Conservation (phyloP, 768 basidiomycete species). For the Panus rudis region DNA sequence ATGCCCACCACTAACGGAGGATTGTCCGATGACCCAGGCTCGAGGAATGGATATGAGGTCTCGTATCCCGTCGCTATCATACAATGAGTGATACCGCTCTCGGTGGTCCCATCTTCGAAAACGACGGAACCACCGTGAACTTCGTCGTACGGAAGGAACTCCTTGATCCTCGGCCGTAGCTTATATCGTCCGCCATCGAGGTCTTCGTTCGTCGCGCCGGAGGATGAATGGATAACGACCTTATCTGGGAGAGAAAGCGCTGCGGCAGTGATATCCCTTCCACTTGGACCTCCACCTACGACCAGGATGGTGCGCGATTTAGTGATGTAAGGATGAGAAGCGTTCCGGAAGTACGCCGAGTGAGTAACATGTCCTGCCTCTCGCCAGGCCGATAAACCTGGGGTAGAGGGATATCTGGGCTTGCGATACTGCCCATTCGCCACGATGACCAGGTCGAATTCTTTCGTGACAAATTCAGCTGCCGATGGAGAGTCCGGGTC, state of each 20-base stretch:
- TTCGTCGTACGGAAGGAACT: constrained; percentile 33
- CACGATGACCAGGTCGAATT: constrained; percentile 62
- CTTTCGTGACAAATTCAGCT: constrained; percentile 6
- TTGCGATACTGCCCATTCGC: constrained; percentile 71
- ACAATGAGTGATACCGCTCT: constrained; percentile 50
- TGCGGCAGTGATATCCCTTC: constrained; percentile 58
- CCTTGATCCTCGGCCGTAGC: constrained; percentile 33
- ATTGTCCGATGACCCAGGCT: too few species aligned
- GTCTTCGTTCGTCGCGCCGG: constrained; percentile 23
- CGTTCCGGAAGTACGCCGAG: constrained; percentile 61
- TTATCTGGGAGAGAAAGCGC: constrained; percentile 36
- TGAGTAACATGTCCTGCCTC: constrained; percentile 46
- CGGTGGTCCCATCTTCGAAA: constrained; percentile 54
- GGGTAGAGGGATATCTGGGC: constrained; percentile 54
- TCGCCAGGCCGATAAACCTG: constrained; percentile 58
- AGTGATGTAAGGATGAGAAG: constrained; percentile 26
- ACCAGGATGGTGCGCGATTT: constrained; percentile 32
- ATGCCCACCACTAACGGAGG: constrained; percentile 22
- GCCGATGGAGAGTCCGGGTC: too few species aligned
- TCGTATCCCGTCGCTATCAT: constrained; percentile 77
- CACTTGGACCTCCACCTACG: constrained; percentile 52
- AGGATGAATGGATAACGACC: constrained; percentile 48
- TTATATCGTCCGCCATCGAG: constrained; percentile 16
- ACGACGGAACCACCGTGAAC: constrained; percentile 36
- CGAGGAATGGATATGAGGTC: constrained; percentile 56